These are phyloP conservation scores for Lagenidium sp. DNA, from an alignment of 352 stramenopile genomes.

Conservation along the genomic window DNA sequence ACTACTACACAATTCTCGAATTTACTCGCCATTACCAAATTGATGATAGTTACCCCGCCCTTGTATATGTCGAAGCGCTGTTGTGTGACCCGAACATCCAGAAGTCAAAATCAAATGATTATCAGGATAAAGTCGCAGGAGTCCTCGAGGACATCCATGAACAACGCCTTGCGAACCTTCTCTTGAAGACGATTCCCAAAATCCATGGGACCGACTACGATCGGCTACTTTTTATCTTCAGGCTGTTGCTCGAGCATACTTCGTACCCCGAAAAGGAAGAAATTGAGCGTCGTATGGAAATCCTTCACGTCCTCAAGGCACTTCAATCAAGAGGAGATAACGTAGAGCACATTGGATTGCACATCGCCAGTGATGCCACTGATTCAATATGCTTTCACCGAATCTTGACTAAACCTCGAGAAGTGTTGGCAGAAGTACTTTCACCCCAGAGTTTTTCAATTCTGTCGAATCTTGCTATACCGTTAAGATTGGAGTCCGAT, in stretches of 20 bases:
- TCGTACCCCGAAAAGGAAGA: constrained; percentile 45
- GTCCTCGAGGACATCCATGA: constrained; percentile 78
- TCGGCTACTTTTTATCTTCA: constrained; percentile 65
- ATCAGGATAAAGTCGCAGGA: constrained; percentile 67
- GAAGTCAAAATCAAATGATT: constrained; percentile 24
- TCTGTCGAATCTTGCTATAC: constrained; percentile 33
- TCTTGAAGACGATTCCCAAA: constrained; percentile 48
- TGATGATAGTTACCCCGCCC: constrained; percentile 58
- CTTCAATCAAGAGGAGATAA: constrained; percentile 1
- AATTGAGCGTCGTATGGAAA: constrained; percentile 46
- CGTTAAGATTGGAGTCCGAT: constrained; percentile 52
- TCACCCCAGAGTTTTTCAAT: constrained; percentile 36
- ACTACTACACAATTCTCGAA: constrained; percentile 75
- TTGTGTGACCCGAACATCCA: constrained; percentile 23
- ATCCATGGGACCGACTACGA: constrained; percentile 53
- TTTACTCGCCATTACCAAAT: constrained; percentile 83
- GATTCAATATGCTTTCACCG: constrained; percentile 70
- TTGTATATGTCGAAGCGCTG: constrained; percentile 60
- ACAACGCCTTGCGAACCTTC: constrained; percentile 37
- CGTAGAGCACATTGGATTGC: not conserved
- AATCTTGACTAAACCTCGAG: constrained; percentile 44
- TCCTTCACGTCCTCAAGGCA: constrained; percentile 43
- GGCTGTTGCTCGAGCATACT: constrained; percentile 51
- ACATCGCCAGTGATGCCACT: no score
- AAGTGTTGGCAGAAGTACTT: constrained; percentile 39